Conservation (phyloP, 805 yeast genomes). For the Huiozyma naganishii region DNA sequence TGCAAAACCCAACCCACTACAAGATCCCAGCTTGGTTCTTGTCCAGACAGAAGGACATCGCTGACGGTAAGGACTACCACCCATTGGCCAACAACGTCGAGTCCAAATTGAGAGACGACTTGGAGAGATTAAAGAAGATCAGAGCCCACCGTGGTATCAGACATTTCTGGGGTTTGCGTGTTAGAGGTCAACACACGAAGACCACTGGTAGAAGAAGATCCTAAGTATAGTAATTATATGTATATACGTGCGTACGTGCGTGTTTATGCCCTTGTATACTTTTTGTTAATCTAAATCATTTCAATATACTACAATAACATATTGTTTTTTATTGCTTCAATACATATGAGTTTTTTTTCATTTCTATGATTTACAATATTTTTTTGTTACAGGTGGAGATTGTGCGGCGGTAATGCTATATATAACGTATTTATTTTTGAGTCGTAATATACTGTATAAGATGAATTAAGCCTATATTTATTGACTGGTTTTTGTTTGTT, state of each 20-base stretch:
- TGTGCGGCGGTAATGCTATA: too few species aligned
- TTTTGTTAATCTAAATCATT: neutral
- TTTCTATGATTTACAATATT: too few species aligned
- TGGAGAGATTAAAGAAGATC: conserved; percentile 99
- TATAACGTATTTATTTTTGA: too few species aligned
- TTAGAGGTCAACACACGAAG: conserved; percentile 99
- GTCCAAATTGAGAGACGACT: conserved; percentile 98
- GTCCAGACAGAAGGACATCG: conserved; percentile 97
- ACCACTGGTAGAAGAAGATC: conserved; percentile 92
- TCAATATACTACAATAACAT: conserved; percentile 1
- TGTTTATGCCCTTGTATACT: too few species aligned
- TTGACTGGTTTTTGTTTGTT: neutral
- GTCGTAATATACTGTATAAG: too few species aligned
- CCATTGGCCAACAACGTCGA: conserved; percentile 97
- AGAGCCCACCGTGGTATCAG: conserved; percentile 99
- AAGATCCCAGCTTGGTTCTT: conserved; percentile 99
- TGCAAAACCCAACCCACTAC: conserved; percentile 99
- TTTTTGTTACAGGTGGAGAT: too few species aligned
- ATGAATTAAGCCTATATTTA: too few species aligned
- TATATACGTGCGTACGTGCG: too few species aligned
- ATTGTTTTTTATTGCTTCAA: neutral
- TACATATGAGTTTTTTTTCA: too few species aligned
- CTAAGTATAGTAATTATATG: conserved; percentile 14
- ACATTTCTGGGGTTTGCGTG: conserved; percentile 99
- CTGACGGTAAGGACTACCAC: conserved; percentile 99